These are phyloP conservation scores for Zea mays DNA, from an alignment of 176 grass and related monocot species.

Conservation along the genomic window DNA sequence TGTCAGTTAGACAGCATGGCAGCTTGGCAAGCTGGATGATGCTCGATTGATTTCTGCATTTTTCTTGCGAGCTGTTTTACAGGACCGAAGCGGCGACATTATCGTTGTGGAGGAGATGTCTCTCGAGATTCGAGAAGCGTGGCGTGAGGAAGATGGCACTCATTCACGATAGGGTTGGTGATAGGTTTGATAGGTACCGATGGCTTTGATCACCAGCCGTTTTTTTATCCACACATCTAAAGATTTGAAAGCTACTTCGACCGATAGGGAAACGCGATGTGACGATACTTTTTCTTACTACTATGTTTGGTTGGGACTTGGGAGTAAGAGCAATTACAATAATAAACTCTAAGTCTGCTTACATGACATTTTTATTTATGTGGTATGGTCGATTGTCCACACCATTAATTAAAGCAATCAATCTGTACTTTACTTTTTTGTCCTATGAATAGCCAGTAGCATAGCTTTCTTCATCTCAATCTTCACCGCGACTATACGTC, in stretches of 20 bases:
- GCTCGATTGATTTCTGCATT: not conserved
- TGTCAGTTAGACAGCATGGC: not conserved
- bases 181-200: not conserved
- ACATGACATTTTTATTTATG: too few relatives aligned
- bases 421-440: too few relatives aligned
- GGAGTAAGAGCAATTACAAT: too few relatives aligned
- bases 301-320: too few relatives aligned
- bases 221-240: not conserved
- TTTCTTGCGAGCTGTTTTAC: not conserved
- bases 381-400: too few relatives aligned
- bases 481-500: too few relatives aligned
- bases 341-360: too few relatives aligned
- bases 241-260: not conserved
- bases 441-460: too few relatives aligned
- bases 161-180: not conserved
- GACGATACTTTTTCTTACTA: too few relatives aligned
- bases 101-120: conserved; percentile 15
- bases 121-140: not conserved
- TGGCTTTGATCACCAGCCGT: not conserved
- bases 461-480: too few relatives aligned
- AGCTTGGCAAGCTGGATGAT: not conserved
- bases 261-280: too few relatives aligned
- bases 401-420: too few relatives aligned
- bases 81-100: conserved; percentile 2
- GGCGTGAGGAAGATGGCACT: conserved; percentile 12